Evolutionary conservation across 495 filamentous ascomycete species (phyloP).

Genomic region (Podospora appendiculata): DNA sequence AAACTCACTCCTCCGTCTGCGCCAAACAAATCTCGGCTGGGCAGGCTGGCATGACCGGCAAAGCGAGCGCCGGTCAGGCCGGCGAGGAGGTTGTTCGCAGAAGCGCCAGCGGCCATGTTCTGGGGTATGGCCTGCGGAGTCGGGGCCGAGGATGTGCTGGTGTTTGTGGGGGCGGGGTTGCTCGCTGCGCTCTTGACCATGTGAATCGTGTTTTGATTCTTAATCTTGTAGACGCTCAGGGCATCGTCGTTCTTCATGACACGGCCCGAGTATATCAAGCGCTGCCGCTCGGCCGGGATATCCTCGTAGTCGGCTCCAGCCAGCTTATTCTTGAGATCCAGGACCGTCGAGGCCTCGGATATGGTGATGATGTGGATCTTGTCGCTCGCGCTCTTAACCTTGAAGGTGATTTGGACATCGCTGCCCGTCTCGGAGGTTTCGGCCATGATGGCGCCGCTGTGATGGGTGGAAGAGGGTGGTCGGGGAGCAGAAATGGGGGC

Average conservation of each 20-base stretch:
- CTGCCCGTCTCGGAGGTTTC: constrained; percentile 43
- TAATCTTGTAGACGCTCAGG: constrained; percentile 83
- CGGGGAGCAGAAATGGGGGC: background rate
- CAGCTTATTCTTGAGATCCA: constrained; percentile 84
- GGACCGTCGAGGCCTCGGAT: constrained; percentile 64
- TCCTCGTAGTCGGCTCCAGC: constrained; percentile 71
- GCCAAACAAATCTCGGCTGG: constrained; percentile 83
- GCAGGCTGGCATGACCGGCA: constrained; percentile 84
- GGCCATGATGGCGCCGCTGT: constrained; percentile 32
- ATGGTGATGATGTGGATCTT: constrained; percentile 76
- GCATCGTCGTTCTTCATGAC: constrained; percentile 92
- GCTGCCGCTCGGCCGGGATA: constrained; percentile 76
- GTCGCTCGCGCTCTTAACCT: constrained; percentile 85
- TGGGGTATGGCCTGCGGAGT: constrained; percentile 61
- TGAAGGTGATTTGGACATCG: constrained; percentile 72
- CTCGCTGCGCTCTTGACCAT: constrained; percentile 92
- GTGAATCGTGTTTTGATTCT: constrained; percentile 91
- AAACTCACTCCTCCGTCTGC: constrained; percentile 87
- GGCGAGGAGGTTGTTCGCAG: constrained; percentile 79
- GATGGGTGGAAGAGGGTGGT: background rate
- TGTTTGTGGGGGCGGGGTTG: constrained; percentile 63
- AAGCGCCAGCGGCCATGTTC: constrained; percentile 83
- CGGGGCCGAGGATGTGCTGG: constrained; percentile 35
- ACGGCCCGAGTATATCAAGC: constrained; percentile 93
- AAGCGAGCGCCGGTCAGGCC: constrained; percentile 90